Conservation (phyloP, 495 filamentous ascomycete species). For the Astrothelium subdiscretum region DNA sequence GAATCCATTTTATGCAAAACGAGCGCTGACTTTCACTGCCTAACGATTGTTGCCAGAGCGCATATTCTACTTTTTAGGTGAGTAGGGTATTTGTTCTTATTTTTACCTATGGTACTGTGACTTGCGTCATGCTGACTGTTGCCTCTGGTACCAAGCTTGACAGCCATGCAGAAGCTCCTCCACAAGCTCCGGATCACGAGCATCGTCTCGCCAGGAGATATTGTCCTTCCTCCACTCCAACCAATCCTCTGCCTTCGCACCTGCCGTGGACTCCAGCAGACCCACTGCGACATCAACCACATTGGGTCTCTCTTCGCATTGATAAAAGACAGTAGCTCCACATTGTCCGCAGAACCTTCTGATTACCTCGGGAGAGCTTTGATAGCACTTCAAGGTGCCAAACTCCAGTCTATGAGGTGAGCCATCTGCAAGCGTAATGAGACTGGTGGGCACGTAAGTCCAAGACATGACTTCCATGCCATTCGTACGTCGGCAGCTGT, state of each 20-base stretch:
- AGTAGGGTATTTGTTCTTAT: too few relatives aligned
- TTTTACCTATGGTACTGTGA: too few relatives aligned
- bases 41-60: too few relatives aligned
- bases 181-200: conserved; percentile 7
- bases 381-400: conserved; percentile 41
- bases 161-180: not conserved
- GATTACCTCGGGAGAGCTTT: conserved; percentile 40
- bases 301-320: conserved; percentile 40
- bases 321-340: conserved; percentile 59
- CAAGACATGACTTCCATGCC: conserved; percentile 60
- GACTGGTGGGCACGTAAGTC: conserved; percentile 52
- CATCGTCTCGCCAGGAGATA: conserved; percentile 54
- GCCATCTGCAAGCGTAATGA: conserved; percentile 38
- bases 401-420: conserved; percentile 25
- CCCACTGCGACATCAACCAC: conserved; percentile 45
- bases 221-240: conserved; percentile 47
- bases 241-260: conserved; percentile 46
- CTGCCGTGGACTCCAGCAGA: conserved; percentile 36
- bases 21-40: not conserved
- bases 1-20: not conserved
- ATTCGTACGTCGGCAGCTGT: conserved; percentile 46
- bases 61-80: too few relatives aligned
- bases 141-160: not conserved
- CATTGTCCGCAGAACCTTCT: conserved; percentile 55
- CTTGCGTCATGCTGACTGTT: not conserved